Evolutionary conservation across 1,139 yeast genomes (phyloP).

Genomic region (Hansenula sp.): DNA sequence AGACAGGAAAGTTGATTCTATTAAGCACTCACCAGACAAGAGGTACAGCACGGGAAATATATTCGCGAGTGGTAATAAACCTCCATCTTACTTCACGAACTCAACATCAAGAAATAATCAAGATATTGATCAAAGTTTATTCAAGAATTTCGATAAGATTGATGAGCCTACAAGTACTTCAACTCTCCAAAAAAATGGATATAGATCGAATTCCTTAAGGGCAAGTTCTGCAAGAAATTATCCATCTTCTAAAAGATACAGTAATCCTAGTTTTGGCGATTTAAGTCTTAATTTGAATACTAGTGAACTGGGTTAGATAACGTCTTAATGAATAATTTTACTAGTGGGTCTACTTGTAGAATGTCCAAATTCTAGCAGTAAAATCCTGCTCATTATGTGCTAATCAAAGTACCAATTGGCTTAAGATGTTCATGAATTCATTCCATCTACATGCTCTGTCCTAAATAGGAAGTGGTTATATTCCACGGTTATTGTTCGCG

Average conservation of each 20-base stretch:
- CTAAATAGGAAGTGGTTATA: too few species aligned
- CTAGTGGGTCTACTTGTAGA: background rate
- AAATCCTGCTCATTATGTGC: too few species aligned
- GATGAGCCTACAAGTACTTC: background rate
- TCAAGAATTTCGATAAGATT: background rate
- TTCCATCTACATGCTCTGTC: too few species aligned
- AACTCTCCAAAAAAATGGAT: background rate
- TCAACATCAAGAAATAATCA: background rate
- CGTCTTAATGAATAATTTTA: background rate
- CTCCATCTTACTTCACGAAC: too few species aligned
- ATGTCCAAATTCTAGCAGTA: background rate
- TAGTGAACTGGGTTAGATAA: background rate
- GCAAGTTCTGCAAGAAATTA: background rate
- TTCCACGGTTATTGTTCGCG: too few species aligned
- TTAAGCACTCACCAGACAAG: slow-evolving; percentile 1
- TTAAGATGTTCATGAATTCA: too few species aligned
- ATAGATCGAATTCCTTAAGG: background rate
- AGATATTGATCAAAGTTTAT: background rate
- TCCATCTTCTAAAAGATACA: too few species aligned
- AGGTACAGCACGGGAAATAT: slow-evolving; percentile 1
- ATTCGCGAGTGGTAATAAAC: background rate
- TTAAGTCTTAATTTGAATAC: background rate
- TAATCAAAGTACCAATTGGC: too few species aligned
- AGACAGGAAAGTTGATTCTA: background rate
- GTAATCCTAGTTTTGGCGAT: background rate